Percentiles rank a stretch among this genome's conserved stretches.
Evolutionary conservation across 768 basidiomycete genomes (phyloP).

Genomic region (Tylopilus balloui): DNA sequence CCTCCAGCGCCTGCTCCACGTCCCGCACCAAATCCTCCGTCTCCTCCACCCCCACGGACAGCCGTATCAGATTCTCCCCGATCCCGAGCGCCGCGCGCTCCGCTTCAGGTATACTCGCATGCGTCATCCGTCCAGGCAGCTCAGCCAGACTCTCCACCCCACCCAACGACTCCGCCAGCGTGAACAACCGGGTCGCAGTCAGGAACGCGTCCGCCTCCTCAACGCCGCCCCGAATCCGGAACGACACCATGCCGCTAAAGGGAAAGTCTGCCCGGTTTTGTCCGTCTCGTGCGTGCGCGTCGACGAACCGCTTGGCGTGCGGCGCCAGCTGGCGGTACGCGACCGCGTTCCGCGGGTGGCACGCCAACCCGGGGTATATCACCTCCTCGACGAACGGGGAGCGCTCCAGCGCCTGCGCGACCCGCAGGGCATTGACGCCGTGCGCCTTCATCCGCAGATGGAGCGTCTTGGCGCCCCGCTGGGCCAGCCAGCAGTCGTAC

Average conservation of each 20-base stretch:
- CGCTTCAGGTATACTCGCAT: slow-evolving; percentile 65
- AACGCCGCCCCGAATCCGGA: slow-evolving; percentile 52
- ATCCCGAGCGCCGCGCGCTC: slow-evolving; percentile 74
- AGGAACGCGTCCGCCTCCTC: slow-evolving; percentile 64
- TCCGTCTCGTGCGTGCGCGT: slow-evolving; percentile 19
- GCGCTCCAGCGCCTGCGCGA: slow-evolving; percentile 58
- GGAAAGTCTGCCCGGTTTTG: slow-evolving; percentile 66
- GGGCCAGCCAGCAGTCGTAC: slow-evolving; percentile 86
- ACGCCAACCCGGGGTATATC: slow-evolving; percentile 77
- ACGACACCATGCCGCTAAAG: slow-evolving; percentile 86
- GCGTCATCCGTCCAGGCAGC: slow-evolving; percentile 86
- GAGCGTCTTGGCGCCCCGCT: slow-evolving; percentile 89
- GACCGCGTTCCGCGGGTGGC: slow-evolving; percentile 60
- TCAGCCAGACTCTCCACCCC: slow-evolving; percentile 92
- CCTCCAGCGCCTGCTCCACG: slow-evolving; percentile 27
- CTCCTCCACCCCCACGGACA: slow-evolving; percentile 90
- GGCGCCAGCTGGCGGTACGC: slow-evolving; percentile 62
- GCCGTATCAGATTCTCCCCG: slow-evolving; percentile 65
- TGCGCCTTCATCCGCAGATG: slow-evolving; percentile 84
- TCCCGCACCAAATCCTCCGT: slow-evolving; percentile 63
- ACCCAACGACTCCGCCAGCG: slow-evolving; percentile 84
- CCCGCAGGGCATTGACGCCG: slow-evolving; percentile 72
- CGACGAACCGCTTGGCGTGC: slow-evolving; percentile 65
- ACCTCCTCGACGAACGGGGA: slow-evolving; percentile 69
- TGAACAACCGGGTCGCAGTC: slow-evolving; percentile 59